phyloP scores from a whole-genome alignment of 257 asterid genomes.

The Mentha longifolia region DNA sequence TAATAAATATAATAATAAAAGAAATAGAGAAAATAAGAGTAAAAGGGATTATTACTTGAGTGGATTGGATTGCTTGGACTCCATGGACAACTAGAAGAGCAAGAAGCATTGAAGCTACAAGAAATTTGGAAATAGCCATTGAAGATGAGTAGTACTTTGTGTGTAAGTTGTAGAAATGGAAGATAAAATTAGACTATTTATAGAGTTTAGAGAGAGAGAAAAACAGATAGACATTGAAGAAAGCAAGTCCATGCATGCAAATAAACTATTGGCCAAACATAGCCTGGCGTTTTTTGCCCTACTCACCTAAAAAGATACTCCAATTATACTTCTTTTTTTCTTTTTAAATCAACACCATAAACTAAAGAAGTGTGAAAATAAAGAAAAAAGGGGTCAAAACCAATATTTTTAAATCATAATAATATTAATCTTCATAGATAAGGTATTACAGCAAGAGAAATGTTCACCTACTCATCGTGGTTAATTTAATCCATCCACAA shows the following conservation, averaged over 20 bases:
- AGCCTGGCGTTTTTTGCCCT: slow-evolving; percentile 43
- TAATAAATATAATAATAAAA: background rate
- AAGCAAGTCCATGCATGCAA: slow-evolving; percentile 53
- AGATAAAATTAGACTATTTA: slow-evolving; percentile 32
- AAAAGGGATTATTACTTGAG: slow-evolving; percentile 40
- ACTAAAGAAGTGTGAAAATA: background rate
- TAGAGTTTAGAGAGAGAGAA: slow-evolving; percentile 29
- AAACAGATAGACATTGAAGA: slow-evolving; percentile 32
- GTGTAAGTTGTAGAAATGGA: background rate
- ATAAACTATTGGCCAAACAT: slow-evolving; percentile 29
- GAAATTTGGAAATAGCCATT: slow-evolving; percentile 57
- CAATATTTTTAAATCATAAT: background rate
- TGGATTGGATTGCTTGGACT: slow-evolving; percentile 53
- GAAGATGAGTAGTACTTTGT: background rate
- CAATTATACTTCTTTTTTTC: slow-evolving; percentile 15
- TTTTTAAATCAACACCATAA: background rate
- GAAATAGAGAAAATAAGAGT: no score
- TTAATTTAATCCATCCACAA: no score
- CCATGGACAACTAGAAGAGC: slow-evolving; percentile 50
- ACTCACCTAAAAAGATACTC: slow-evolving; percentile 39
- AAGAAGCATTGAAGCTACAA: slow-evolving; percentile 45
- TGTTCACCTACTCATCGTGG: no score
- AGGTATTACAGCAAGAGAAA: no score
- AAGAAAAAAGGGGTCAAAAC: background rate
- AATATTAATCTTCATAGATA: no score